These are phyloP conservation scores for Paramecium pentaurelia DNA, from an alignment of 73 alveolate species.

Conservation along the genomic window DNA sequence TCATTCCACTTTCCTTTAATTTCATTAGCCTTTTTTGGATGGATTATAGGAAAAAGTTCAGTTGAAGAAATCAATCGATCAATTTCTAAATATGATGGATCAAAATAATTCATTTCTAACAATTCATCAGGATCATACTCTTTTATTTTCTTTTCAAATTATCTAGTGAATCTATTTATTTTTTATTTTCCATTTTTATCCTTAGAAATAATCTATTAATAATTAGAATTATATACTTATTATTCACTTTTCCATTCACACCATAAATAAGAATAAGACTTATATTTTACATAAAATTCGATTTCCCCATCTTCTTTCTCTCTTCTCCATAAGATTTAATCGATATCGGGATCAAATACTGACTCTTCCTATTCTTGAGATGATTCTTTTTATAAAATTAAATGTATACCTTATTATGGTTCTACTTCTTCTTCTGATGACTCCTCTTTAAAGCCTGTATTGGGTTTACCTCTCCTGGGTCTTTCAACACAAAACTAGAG, in stretches of 20 bases:
- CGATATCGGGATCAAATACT: conserved; percentile 57
- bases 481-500: neutral
- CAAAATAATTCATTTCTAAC: conserved; percentile 2
- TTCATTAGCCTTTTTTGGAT: conserved; percentile 79
- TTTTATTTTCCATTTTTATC: conserved; percentile 52
- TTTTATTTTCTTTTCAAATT: conserved; percentile 46
- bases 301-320: neutral
- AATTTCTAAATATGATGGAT: conserved; percentile 56
- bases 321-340: conserved; percentile 53
- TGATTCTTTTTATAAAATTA: conserved; percentile 21
- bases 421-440: neutral
- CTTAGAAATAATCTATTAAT: conserved; percentile 5
- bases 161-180: conserved; percentile 46
- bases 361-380: conserved; percentile 42
- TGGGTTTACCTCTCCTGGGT: neutral
- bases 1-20: conserved; percentile 74
- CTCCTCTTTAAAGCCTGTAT: neutral
- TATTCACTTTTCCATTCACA: conserved; percentile 58
- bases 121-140: conserved; percentile 51
- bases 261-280: conserved; percentile 50
- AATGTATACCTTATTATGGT: neutral
- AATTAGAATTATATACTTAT: neutral
- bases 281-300: conserved; percentile 46
- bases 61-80: conserved; percentile 58
- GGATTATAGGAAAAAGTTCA: conserved; percentile 81